Conservation (phyloP, 2,329 filamentous ascomycete species). For the Hypomyces rosellus region DNA sequence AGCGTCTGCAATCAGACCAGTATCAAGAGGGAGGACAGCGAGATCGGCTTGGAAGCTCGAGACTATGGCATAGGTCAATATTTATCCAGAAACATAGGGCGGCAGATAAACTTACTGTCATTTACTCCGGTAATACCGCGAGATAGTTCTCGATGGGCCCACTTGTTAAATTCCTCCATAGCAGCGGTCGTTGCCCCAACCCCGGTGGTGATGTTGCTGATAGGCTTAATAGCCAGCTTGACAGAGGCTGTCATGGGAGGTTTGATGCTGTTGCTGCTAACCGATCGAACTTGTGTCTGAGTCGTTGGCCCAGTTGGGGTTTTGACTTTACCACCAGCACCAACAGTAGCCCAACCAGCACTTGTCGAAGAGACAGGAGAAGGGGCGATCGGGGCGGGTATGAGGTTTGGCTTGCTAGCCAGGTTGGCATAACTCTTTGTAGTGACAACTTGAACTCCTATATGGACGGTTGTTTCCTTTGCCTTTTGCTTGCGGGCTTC, state of each 20-base stretch:
- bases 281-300: conserved; percentile 40
- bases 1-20: conserved; percentile 78
- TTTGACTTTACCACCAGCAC: conserved; percentile 88
- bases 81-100: neutral
- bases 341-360: conserved; percentile 85
- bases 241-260: conserved; percentile 33
- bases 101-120: conserved; percentile 40
- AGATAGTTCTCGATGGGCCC: conserved; percentile 73
- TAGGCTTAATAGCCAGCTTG: conserved; percentile 47
- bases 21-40: conserved; percentile 67
- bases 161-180: conserved; percentile 89
- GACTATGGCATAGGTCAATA: conserved; percentile 40
- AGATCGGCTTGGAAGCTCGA: conserved; percentile 76
- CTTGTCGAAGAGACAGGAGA: conserved; percentile 32
- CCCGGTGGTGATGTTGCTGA: conserved; percentile 35
- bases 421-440: conserved; percentile 94
- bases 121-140: conserved; percentile 57
- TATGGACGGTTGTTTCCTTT: conserved; percentile 43
- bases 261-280: conserved; percentile 39
- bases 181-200: conserved; percentile 43
- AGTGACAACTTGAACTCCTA: conserved; percentile 37
- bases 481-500: conserved; percentile 71
- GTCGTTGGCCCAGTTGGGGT: conserved; percentile 55
- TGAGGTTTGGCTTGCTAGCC: conserved; percentile 62
- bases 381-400: conserved; percentile 27